These are phyloP conservation scores for Cucurbita moschata DNA, from an alignment of 306 rosid species.

Conservation along the genomic window DNA sequence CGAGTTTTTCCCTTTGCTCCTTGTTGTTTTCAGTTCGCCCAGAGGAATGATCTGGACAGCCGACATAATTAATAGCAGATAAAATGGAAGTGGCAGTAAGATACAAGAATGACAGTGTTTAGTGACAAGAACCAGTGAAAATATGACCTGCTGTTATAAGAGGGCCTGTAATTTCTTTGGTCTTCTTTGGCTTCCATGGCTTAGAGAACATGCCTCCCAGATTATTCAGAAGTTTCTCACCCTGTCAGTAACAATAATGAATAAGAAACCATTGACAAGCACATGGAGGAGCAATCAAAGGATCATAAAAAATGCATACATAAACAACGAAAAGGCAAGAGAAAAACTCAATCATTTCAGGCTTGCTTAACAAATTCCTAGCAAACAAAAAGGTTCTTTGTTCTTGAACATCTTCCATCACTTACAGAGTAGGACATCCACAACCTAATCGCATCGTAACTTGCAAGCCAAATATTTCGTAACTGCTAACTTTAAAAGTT, in stretches of 20 bases:
- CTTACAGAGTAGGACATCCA: not conserved
- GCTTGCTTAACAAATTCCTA: not conserved
- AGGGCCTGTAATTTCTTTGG: slow-evolving; percentile 54
- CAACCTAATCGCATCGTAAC: not conserved
- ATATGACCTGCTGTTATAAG: slow-evolving; percentile 47
- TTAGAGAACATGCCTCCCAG: slow-evolving; percentile 93
- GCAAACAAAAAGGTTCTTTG: not conserved
- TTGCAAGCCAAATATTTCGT: not conserved
- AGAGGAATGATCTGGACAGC: slow-evolving; percentile 32
- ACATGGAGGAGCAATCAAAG: not conserved
- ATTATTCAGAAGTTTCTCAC: slow-evolving; percentile 81
- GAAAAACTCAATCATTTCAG: not conserved
- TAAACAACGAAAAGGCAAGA: not conserved
- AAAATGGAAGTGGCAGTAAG: not conserved
- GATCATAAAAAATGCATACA: not conserved
- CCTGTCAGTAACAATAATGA: slow-evolving; percentile 26
- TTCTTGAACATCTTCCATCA: not conserved
- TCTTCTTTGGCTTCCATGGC: slow-evolving; percentile 85
- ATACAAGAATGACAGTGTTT: not conserved
- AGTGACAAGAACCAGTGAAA: not conserved
- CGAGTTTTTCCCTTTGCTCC: slow-evolving; percentile 55
- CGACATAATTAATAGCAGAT: not conserved
- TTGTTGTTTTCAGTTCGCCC: slow-evolving; percentile 16
- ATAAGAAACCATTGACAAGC: not conserved
- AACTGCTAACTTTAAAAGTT: too few relatives aligned